Evolutionary conservation across 345 rosid genomes (phyloP).

Genomic region (Cochlearia excelsa): DNA sequence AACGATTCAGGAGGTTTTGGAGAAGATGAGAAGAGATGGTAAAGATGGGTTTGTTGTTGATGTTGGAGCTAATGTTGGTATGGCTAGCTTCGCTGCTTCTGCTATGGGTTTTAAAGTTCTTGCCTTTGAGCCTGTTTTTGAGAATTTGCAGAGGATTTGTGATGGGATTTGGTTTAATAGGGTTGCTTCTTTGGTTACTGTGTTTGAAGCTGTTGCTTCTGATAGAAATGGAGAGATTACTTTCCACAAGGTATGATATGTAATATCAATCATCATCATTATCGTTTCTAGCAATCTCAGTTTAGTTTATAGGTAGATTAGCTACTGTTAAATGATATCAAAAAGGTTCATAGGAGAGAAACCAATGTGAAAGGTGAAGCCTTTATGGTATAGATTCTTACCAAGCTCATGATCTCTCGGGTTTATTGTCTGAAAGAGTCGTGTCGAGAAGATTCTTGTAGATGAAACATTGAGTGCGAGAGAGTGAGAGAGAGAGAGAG

Average conservation of each 20-base stretch:
- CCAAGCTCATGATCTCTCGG: no score
- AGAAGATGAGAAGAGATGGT: conserved; percentile 40
- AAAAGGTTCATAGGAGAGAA: no score
- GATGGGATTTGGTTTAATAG: conserved; percentile 96
- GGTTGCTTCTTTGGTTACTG: conserved; percentile 62
- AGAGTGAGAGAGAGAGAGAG: no score
- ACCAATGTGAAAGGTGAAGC: no score
- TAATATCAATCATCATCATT: no score
- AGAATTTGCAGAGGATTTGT: conserved; percentile 92
- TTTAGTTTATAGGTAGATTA: neutral
- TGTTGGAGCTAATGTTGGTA: conserved; percentile 97
- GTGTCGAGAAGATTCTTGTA: no score
- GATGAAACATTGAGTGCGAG: no score
- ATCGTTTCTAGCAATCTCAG: neutral
- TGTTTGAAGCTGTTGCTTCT: conserved; percentile 86
- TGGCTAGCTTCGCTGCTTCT: conserved; percentile 94
- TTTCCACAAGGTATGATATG: conserved; percentile 64
- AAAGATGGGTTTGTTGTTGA: conserved; percentile 67
- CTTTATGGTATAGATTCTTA: no score
- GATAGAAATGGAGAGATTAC: conserved; percentile 77
- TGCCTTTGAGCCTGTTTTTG: conserved; percentile 88
- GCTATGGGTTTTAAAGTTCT: conserved; percentile 88
- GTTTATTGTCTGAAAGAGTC: no score
- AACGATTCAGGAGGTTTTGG: conserved; percentile 72
- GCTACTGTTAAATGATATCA: no score